Evolutionary conservation across 768 basidiomycete genomes (phyloP).

Genomic region (Galerina marginata): DNA sequence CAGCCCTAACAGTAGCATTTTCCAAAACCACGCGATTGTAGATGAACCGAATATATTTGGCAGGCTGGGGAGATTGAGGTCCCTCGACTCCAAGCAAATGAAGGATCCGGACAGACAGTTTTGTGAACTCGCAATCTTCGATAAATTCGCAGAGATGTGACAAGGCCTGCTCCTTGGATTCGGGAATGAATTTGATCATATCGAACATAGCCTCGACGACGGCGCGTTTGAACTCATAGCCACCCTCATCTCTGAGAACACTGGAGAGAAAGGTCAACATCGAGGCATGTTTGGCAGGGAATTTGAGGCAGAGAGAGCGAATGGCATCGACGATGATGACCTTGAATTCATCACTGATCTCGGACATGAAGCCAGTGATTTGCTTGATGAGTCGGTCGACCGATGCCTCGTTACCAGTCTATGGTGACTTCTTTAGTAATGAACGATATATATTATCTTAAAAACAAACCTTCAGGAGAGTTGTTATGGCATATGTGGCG

Average conservation of each 20-base stretch:
- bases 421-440: constrained; percentile 12
- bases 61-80: constrained; percentile 93
- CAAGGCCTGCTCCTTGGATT: constrained; percentile 96
- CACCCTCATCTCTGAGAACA: constrained; percentile 96
- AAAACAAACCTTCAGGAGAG: constrained; percentile 81
- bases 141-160: constrained; percentile 99
- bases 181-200: constrained; percentile 98
- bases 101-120: constrained; percentile 95
- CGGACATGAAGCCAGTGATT: constrained; percentile 98
- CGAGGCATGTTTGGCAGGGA: constrained; percentile 93
- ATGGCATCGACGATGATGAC: constrained; percentile 99
- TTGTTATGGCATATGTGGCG: constrained; percentile 98
- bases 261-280: constrained; percentile 98
- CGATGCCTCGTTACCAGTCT: constrained; percentile 99
- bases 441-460: neutral
- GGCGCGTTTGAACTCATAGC: constrained; percentile 99
- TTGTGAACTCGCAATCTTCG: constrained; percentile 99
- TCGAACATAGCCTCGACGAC: constrained; percentile 99
- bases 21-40: constrained; percentile 99
- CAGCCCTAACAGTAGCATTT: constrained; percentile 96
- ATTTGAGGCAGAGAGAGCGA: constrained; percentile 97
- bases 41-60: constrained; percentile 99
- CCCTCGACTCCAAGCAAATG: constrained; percentile 96
- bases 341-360: constrained; percentile 99
- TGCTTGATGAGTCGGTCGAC: constrained; percentile 99